A percentile compares a stretch with the other conserved stretches of the same genome.
phyloP scores from a whole-genome alignment of 2,329 filamentous ascomycete species.

The Monosporascus ibericus region DNA sequence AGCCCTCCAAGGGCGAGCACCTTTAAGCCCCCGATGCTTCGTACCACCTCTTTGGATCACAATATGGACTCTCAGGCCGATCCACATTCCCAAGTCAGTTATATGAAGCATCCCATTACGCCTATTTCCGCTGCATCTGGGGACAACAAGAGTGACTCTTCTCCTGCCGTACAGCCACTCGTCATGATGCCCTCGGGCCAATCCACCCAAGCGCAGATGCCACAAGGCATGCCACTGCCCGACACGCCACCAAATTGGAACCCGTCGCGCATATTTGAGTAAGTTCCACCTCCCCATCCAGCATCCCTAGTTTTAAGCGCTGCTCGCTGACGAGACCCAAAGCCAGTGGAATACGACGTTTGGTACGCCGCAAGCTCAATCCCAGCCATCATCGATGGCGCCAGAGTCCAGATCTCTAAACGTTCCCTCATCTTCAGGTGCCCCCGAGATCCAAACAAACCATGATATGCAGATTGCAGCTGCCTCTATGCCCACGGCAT shows the following conservation, averaged over 20 bases:
- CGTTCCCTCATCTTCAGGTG: slow-evolving; percentile 46
- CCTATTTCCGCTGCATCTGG: slow-evolving; percentile 68
- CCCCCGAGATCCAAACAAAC: slow-evolving; percentile 46
- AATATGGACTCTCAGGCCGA: slow-evolving; percentile 48
- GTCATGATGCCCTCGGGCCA: slow-evolving; percentile 60
- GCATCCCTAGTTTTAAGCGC: slow-evolving; percentile 4
- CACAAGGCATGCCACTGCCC: slow-evolving; percentile 52
- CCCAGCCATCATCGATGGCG: slow-evolving; percentile 34
- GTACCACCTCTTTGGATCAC: slow-evolving; percentile 46
- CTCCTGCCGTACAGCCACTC: slow-evolving; percentile 64
- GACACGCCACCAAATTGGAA: slow-evolving; percentile 69
- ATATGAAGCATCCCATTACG: slow-evolving; percentile 66
- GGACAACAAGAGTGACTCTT: slow-evolving; percentile 68
- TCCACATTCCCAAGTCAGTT: slow-evolving; percentile 57
- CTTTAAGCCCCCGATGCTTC: slow-evolving; percentile 42
- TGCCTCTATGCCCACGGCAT: slow-evolving; percentile 35
- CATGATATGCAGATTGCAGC: slow-evolving; percentile 47
- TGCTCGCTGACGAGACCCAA: slow-evolving; percentile 18
- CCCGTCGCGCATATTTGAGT: slow-evolving; percentile 85
- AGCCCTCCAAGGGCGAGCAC: slow-evolving; percentile 54
- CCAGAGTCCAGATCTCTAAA: slow-evolving; percentile 46
- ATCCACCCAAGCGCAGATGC: slow-evolving; percentile 46
- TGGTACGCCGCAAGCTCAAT: slow-evolving; percentile 58
- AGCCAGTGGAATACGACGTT: slow-evolving; percentile 97
- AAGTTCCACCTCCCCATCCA: slow-evolving; percentile 34